Evolutionary conservation across 257 asterid species (phyloP).

Genomic region (Nicotiana knightiana): DNA sequence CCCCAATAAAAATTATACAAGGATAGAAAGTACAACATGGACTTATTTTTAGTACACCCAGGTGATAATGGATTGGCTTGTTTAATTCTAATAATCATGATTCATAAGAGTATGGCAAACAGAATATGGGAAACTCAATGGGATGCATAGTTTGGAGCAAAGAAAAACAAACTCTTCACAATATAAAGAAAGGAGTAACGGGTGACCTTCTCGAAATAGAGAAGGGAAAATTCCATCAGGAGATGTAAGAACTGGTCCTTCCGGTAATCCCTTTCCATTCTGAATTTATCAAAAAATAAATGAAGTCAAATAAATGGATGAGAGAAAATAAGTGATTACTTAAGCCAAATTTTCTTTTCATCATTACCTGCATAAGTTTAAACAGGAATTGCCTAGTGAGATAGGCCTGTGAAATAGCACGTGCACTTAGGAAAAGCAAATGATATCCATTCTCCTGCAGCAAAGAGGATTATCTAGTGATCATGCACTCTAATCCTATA

Average conservation of each 20-base stretch:
- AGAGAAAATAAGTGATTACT: neutral
- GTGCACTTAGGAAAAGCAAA: conserved; percentile 91
- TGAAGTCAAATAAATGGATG: neutral
- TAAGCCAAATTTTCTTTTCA: neutral
- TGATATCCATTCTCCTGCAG: conserved; percentile 96
- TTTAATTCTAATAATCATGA: neutral
- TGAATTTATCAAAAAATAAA: conserved; percentile 14
- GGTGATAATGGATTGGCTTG: neutral
- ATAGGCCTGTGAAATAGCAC: conserved; percentile 88
- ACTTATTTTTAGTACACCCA: neutral
- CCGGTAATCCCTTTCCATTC: conserved; percentile 95
- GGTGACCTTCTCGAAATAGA: conserved; percentile 85
- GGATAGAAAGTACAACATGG: neutral
- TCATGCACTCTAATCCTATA: neutral
- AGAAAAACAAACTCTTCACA: neutral
- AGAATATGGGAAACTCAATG: neutral
- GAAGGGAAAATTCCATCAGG: conserved; percentile 99
- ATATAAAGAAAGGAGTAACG: conserved; percentile 1
- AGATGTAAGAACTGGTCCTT: conserved; percentile 94
- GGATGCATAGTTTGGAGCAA: neutral
- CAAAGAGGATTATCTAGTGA: conserved; percentile 14
- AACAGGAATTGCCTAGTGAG: conserved; percentile 73
- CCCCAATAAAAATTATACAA: neutral
- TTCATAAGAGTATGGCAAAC: neutral
- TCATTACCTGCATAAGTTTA: conserved; percentile 76